Percentiles rank a stretch among this genome's conserved stretches.
These are phyloP conservation scores for Mycocentrospora acerina DNA, from an alignment of 2,329 filamentous ascomycete genomes.

Conservation along the genomic window DNA sequence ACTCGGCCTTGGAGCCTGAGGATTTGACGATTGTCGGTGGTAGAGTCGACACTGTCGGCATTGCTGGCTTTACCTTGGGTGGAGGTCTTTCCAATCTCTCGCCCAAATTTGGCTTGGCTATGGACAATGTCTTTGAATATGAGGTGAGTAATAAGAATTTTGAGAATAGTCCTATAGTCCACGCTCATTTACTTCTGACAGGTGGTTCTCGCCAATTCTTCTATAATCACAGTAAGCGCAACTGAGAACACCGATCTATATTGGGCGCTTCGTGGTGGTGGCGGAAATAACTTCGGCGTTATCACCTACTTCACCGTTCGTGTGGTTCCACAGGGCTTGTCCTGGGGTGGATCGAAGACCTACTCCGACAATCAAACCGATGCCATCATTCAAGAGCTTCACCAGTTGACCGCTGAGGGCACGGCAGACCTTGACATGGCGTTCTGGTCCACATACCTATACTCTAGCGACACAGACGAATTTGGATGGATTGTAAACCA, in stretches of 20 bases:
- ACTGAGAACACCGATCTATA: conserved; percentile 36
- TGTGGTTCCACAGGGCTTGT: conserved; percentile 19
- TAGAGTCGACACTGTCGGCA: conserved; percentile 21
- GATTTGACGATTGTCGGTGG: conserved; percentile 28
- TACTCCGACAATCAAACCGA: too few species aligned
- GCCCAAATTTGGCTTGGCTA: conserved; percentile 23
- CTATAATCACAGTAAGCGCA: conserved; percentile 27
- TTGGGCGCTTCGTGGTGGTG: conserved; percentile 40
- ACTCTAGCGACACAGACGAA: too few species aligned
- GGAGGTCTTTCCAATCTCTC: conserved; percentile 32
- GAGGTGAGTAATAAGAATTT: too few species aligned
- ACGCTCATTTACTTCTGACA: too few species aligned
- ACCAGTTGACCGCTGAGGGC: too few species aligned
- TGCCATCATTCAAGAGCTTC: too few species aligned
- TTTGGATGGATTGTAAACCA: too few species aligned
- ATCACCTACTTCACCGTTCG: conserved; percentile 35
- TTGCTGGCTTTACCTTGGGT: conserved; percentile 24
- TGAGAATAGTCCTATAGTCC: too few species aligned
- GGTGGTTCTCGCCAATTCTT: conserved; percentile 21
- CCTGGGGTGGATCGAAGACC: conserved; percentile 28
- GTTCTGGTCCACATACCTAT: too few species aligned
- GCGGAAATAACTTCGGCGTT: conserved; percentile 38
- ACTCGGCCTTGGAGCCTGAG: conserved; percentile 29
- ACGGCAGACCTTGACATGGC: too few species aligned
- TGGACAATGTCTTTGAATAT: conserved; percentile 38